Percentiles rank a stretch among this genome's conserved stretches.
phyloP scores from a whole-genome alignment of 192 early-diverging fungal genomes.

The Backusella circina region DNA sequence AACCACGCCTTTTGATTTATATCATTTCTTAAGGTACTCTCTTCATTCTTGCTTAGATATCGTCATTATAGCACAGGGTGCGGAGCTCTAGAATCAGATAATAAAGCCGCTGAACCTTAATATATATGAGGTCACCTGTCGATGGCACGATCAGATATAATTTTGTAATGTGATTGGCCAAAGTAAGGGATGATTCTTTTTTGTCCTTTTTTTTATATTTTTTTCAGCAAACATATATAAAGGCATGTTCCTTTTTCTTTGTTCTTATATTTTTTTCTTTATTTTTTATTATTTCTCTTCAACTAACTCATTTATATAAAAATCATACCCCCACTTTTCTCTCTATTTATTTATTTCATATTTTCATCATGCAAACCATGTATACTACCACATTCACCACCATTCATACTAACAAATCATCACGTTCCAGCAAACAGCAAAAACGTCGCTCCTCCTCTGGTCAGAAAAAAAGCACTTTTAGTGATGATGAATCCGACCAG shows the following conservation, averaged over 20 bases:
- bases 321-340: background rate
- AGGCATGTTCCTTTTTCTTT: conserved; percentile 11
- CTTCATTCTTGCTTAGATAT: background rate
- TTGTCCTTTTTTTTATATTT: background rate
- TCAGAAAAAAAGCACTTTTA: background rate
- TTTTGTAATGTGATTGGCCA: background rate
- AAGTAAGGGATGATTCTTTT: background rate
- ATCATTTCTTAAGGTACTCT: background rate
- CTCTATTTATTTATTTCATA: background rate
- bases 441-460: background rate
- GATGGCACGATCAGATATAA: conserved; percentile 10
- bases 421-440: background rate
- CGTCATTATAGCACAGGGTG: background rate
- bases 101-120: conserved; percentile 6
- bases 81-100: conserved; percentile 15
- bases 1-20: background rate
- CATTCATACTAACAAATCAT: conserved; percentile 6
- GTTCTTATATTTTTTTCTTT: conserved; percentile 3
- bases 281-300: background rate
- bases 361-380: conserved; percentile 10
- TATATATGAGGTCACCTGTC: conserved; percentile 1
- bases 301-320: background rate
- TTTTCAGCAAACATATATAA: background rate
- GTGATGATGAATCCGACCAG: background rate
- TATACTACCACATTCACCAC: background rate